Conservation (phyloP, 2,329 filamentous ascomycete genomes). For the Aspergillus pseudotamarii region DNA sequence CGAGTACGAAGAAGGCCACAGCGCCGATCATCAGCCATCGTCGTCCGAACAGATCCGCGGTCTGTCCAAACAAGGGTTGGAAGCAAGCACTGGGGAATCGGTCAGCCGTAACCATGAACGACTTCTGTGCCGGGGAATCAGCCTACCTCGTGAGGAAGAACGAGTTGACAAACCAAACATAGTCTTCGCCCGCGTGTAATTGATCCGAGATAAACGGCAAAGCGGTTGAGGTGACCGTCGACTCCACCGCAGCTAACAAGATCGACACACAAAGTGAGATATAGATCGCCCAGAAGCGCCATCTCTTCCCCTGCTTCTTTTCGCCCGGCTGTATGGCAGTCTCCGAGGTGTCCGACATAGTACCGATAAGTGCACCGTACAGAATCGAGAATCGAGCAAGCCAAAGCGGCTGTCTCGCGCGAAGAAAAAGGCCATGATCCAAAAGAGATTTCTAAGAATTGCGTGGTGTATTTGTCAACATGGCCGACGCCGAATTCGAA, state of each 20-base stretch:
- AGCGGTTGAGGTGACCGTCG: slow-evolving; percentile 44
- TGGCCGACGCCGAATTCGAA: not conserved
- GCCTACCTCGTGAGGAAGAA: slow-evolving; percentile 44
- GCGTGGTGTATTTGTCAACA: not conserved
- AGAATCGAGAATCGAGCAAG: too few species aligned
- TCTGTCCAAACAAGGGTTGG: slow-evolving; percentile 55
- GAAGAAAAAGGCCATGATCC: not conserved
- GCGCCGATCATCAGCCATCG: slow-evolving; percentile 45
- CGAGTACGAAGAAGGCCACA: slow-evolving; percentile 54
- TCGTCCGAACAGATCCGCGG: slow-evolving; percentile 57
- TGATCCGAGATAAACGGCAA: slow-evolving; percentile 42
- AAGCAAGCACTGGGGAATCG: slow-evolving; percentile 20
- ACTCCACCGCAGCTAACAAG: slow-evolving; percentile 42
- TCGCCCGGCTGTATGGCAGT: not conserved
- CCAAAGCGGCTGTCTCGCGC: too few species aligned
- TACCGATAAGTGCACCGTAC: not conserved
- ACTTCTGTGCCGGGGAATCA: not conserved
- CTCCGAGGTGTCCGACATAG: not conserved
- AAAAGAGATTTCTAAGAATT: not conserved
- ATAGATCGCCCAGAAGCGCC: slow-evolving; percentile 30
- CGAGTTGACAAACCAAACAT: slow-evolving; percentile 40
- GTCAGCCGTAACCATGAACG: not conserved
- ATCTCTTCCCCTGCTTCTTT: not conserved
- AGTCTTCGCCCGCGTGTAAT: slow-evolving; percentile 34
- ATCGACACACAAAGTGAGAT: slow-evolving; percentile 27